A percentile compares a stretch with the other conserved stretches of the same genome.
Conservation (phyloP, 1,139 yeast genomes). For the Meyerozyma athensensis region DNA sequence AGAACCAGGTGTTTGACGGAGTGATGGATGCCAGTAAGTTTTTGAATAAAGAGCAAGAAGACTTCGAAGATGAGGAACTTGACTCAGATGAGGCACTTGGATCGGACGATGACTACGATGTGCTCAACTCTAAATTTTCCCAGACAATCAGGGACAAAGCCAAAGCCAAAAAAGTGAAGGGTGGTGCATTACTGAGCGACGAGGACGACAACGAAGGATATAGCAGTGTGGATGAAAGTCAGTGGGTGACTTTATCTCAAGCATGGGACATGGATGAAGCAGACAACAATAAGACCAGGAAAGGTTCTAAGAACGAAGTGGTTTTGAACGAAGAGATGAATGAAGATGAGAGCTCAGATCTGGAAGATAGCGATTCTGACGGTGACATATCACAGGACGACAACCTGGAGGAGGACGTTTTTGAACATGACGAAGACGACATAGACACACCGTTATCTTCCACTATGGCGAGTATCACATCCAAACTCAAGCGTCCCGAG, state of each 20-base stretch:
- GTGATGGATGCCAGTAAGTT: slow-evolving; percentile 41
- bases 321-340: slow-evolving; percentile 9
- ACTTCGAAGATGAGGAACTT: slow-evolving; percentile 59
- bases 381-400: slow-evolving; percentile 10
- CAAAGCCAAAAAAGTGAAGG: slow-evolving; percentile 30
- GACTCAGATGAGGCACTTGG: slow-evolving; percentile 78
- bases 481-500: slow-evolving; percentile 28
- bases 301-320: slow-evolving; percentile 18
- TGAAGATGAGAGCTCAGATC: slow-evolving; percentile 13
- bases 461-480: slow-evolving; percentile 28
- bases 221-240: slow-evolving; percentile 63
- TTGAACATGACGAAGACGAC: slow-evolving; percentile 19
- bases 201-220: slow-evolving; percentile 43
- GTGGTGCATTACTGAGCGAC: slow-evolving; percentile 15
- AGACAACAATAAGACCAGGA: slow-evolving; percentile 22
- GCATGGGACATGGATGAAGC: slow-evolving; percentile 82
- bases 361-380: slow-evolving; percentile 17
- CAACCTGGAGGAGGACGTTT: slow-evolving; percentile 18
- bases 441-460: slow-evolving; percentile 31
- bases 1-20: slow-evolving; percentile 31
- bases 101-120: slow-evolving; percentile 70
- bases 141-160: slow-evolving; percentile 59
- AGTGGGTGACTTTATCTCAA: slow-evolving; percentile 71
- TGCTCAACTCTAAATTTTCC: slow-evolving; percentile 60
- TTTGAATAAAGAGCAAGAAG: slow-evolving; percentile 19